Conservation (phyloP, 352 stramenopile genomes). For the Phytophthora rubi region DNA sequence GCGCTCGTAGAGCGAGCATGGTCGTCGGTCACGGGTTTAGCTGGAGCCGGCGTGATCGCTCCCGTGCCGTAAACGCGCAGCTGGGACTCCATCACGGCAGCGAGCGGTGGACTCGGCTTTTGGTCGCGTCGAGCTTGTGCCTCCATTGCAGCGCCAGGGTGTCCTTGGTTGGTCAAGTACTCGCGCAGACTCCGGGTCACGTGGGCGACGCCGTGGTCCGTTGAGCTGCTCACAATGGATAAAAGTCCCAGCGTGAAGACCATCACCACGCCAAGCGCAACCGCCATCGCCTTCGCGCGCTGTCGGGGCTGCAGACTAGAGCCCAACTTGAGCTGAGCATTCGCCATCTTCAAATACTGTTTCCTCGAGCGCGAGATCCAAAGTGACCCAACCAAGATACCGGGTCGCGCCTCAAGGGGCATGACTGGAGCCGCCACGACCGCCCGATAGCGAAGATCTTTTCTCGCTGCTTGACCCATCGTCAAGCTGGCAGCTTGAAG, state of each 20-base stretch:
- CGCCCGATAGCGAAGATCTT: neutral
- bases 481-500: neutral
- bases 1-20: neutral
- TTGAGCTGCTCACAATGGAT: conserved; percentile 19
- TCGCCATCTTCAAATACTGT: neutral
- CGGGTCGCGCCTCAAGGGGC: conserved; percentile 3
- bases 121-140: neutral
- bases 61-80: neutral
- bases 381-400: neutral
- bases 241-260: conserved; percentile 21
- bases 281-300: conserved; percentile 9
- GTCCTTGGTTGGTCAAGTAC: neutral
- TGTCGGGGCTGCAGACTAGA: conserved; percentile 10
- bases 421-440: neutral
- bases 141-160: conserved; percentile 7
- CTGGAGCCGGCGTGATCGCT: neutral
- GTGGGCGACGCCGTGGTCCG: neutral
- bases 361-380: conserved; percentile 3
- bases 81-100: conserved; percentile 2
- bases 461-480: neutral
- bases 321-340: neutral
- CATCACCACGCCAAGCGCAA: conserved; percentile 27
- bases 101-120: neutral
- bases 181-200: conserved; percentile 11
- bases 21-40: neutral